A percentile compares a stretch with the other conserved stretches of the same genome.
phyloP scores from a whole-genome alignment of 352 stramenopile species.

The Pythium chondricola region DNA sequence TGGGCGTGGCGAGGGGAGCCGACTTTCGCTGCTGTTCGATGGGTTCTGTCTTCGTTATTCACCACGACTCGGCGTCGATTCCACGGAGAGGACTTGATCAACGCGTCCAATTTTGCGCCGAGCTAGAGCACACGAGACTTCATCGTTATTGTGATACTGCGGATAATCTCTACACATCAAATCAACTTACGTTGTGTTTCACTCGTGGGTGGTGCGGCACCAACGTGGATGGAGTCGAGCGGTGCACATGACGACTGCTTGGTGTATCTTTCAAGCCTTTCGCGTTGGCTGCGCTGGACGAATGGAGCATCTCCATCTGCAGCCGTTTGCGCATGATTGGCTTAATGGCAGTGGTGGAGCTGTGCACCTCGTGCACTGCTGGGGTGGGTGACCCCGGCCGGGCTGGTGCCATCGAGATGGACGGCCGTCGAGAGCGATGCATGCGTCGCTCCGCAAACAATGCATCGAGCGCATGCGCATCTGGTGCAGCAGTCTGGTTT shows the following conservation, averaged over 20 bases:
- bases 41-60: constrained; percentile 22
- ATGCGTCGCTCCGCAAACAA: constrained; percentile 23
- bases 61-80: constrained; percentile 56
- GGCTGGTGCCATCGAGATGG: constrained; percentile 15
- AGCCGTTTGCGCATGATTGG: constrained; percentile 4
- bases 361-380: neutral
- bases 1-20: constrained; percentile 16
- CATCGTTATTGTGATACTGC: too few species aligned
- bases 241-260: constrained; percentile 1
- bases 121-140: constrained; percentile 24
- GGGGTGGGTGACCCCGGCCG: neutral
- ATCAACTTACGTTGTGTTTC: constrained; percentile 15
- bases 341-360: neutral
- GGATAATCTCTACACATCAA: too few species aligned
- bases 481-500: constrained; percentile 1
- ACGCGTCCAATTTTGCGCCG: constrained; percentile 49
- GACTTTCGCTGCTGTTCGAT: neutral
- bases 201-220: constrained; percentile 12
- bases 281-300: neutral
- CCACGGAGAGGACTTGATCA: constrained; percentile 48
- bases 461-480: constrained; percentile 17
- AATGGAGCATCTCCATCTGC: constrained; percentile 17
- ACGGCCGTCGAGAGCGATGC: constrained; percentile 24
- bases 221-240: neutral
- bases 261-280: neutral